Evolutionary conservation across 352 stramenopile genomes (phyloP).

Genomic region (Globisporangium abappressorium): DNA sequence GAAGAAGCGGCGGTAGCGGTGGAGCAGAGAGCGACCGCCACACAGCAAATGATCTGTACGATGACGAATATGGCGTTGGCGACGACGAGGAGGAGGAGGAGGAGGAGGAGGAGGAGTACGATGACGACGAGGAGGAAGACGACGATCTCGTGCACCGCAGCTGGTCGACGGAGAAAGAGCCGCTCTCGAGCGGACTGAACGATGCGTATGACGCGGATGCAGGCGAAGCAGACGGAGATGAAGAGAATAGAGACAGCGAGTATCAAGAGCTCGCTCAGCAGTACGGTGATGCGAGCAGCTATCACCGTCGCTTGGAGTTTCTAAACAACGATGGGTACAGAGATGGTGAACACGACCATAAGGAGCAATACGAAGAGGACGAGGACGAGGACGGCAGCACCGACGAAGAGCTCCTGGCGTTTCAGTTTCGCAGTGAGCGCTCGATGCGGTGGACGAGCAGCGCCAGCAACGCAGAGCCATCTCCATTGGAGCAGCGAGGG

Average conservation of each 20-base stretch:
- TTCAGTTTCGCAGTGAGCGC: conserved; percentile 12
- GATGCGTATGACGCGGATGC: background rate
- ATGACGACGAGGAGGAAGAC: conserved; percentile 11
- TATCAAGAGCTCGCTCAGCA: background rate
- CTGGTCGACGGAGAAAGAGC: conserved; percentile 11
- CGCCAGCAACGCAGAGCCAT: background rate
- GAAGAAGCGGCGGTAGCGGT: background rate
- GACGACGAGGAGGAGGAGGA: background rate
- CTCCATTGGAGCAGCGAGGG: background rate
- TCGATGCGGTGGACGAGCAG: background rate
- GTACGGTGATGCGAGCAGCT: background rate
- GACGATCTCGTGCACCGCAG: conserved; percentile 12
- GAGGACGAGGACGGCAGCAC: conserved; percentile 1
- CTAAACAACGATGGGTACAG: background rate
- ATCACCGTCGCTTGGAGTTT: background rate
- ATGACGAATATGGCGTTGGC: background rate
- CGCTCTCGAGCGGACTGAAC: background rate
- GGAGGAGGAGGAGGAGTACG: background rate
- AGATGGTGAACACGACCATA: background rate
- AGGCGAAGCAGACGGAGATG: background rate
- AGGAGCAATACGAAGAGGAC: background rate
- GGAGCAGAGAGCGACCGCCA: background rate
- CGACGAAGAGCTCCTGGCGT: conserved; percentile 9
- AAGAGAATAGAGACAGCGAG: background rate
- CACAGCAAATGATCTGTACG: background rate